These are phyloP conservation scores for Mesotaenium endlicherianum DNA, from an alignment of 139 green algal genomes.

Conservation along the genomic window DNA sequence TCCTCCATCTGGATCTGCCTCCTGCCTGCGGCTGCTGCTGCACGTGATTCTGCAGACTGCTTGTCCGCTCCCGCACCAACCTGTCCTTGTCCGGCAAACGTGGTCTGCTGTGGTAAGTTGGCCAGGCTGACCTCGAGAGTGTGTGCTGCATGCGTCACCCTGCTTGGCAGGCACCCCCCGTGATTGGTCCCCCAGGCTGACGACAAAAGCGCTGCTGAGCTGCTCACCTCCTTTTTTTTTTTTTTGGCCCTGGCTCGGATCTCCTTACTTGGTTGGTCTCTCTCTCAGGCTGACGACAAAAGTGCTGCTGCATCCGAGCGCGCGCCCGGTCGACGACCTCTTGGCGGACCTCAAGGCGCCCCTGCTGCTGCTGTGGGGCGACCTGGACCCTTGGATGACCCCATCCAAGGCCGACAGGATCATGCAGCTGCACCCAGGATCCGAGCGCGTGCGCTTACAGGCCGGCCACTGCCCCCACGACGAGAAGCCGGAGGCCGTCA, in stretches of 20 bases:
- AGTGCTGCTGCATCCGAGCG: conserved; percentile 26
- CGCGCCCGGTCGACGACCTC: conserved; percentile 35
- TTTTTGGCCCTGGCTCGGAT: too few species aligned
- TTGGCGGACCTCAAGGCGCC: conserved; percentile 18
- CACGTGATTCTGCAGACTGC: too few species aligned
- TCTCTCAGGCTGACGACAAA: conserved; percentile 22
- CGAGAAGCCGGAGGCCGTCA: conserved; percentile 25
- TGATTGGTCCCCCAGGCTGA: conserved; percentile 8
- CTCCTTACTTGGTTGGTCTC: too few species aligned
- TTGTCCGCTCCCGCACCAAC: too few species aligned
- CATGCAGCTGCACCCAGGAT: conserved; percentile 16
- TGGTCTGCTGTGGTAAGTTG: too few species aligned
- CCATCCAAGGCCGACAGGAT: conserved; percentile 41
- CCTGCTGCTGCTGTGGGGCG: conserved; percentile 50
- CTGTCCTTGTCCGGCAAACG: too few species aligned
- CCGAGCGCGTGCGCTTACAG: conserved; percentile 13
- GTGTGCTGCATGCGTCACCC: too few species aligned
- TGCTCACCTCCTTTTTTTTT: too few species aligned
- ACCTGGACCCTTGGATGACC: conserved; percentile 51
- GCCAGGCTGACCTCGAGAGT: too few species aligned
- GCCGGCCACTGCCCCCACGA: conserved; percentile 49
- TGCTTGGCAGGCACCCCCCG: too few species aligned
- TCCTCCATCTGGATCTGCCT: too few species aligned
- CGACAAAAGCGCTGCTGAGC: conserved; percentile 25
- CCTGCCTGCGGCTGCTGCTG: too few species aligned